Evolutionary conservation across 306 rosid species (phyloP).

Genomic region (barrel medic (Medicago truncatula)): MtrunA17r5.0-ANR NC_053047.1:20816001-20816500

Average conservation of each 20-base stretch:
- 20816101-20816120: conserved; percentile 65
- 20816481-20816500: conserved; percentile 47
- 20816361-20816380: conserved; percentile 49
- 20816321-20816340: conserved; percentile 47
- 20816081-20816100: conserved; percentile 96
- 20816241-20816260: conserved; percentile 53
- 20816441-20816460: conserved; percentile 60
- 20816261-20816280: conserved; percentile 47
- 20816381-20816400: conserved; percentile 40
- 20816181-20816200: conserved; percentile 43
- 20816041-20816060: conserved; percentile 77
- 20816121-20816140: conserved; percentile 58
- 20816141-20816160: conserved; percentile 44
- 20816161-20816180: conserved; percentile 51
- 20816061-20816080: conserved; percentile 85
- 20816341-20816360: conserved; percentile 43
- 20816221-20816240: conserved; percentile 44
- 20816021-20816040: conserved; percentile 93
- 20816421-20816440: conserved; percentile 46
- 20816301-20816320: conserved; percentile 49
- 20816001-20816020: conserved; percentile 97
- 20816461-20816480: conserved; percentile 42
- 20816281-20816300: conserved; percentile 48
- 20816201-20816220: conserved; percentile 43
- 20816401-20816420: conserved; percentile 42